phyloP scores from a whole-genome alignment of 345 rosid genomes.

The Eutrema heterophyllum region DNA sequence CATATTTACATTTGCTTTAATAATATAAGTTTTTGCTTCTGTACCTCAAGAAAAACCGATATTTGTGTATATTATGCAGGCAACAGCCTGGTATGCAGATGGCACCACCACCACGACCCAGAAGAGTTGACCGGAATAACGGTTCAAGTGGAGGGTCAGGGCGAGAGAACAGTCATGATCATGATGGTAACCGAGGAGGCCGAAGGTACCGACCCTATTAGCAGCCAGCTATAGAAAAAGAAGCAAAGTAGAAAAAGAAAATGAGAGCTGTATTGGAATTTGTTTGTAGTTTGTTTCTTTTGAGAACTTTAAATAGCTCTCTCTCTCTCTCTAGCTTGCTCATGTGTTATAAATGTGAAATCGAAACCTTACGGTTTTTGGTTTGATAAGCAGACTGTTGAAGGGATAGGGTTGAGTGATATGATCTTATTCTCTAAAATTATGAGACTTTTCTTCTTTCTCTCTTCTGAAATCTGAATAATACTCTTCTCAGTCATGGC shows the following conservation, averaged over 20 bases:
- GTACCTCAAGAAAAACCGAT: not conserved
- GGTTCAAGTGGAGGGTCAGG: conserved; percentile 57
- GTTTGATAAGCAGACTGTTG: conserved; percentile 18
- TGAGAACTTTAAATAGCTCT: not conserved
- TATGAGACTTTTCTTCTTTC: not conserved
- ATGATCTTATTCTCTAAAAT: conserved; percentile 19
- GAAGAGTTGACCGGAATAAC: conserved; percentile 70
- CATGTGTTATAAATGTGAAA: conserved; percentile 23
- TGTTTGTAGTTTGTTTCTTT: conserved; percentile 31
- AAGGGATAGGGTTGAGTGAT: conserved; percentile 1
- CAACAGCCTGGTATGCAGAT: conserved; percentile 97
- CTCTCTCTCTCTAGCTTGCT: conserved; percentile 3
- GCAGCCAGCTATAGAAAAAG: not conserved
- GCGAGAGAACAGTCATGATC: conserved; percentile 49
- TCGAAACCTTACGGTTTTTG: conserved; percentile 22
- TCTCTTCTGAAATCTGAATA: not conserved
- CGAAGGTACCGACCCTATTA: conserved; percentile 89
- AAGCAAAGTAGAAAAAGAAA: conserved; percentile 16
- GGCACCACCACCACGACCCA: conserved; percentile 54
- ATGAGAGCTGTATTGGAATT: conserved; percentile 23
- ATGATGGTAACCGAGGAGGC: conserved; percentile 60
- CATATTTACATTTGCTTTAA: no score
- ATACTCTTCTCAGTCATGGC: not conserved
- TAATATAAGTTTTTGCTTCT: not conserved
- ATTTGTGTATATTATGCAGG: conserved; percentile 39